These are phyloP conservation scores for Podaxis sp. DNA, from an alignment of 768 basidiomycete species.

Conservation along the genomic window DNA sequence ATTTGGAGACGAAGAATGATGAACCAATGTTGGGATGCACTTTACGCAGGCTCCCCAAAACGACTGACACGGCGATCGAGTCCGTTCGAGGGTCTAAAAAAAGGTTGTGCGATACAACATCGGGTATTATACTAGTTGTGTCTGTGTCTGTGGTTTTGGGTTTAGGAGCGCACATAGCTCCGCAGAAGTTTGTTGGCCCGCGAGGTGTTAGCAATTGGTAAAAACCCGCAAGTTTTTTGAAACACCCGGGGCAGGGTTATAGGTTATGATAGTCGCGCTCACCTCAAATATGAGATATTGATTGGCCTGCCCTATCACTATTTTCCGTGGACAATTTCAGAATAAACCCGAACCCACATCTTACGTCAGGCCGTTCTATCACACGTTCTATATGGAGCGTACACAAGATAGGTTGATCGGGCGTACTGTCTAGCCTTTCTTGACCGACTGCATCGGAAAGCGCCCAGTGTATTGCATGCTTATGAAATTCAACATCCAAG, in stretches of 20 bases:
- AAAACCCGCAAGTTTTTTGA: background rate
- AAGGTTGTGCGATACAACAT: background rate
- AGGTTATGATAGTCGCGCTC: background rate
- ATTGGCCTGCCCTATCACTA: background rate
- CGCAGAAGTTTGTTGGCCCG: too few relatives aligned
- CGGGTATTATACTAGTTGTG: background rate
- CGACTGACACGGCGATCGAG: background rate
- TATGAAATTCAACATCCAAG: background rate
- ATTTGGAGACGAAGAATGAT: background rate
- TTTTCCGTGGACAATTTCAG: background rate
- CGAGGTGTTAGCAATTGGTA: too few relatives aligned
- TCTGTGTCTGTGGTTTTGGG: background rate
- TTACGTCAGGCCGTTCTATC: background rate
- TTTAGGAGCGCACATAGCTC: background rate
- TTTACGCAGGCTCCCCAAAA: background rate
- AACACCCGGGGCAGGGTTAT: background rate
- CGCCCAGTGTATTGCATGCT: background rate
- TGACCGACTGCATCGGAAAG: background rate
- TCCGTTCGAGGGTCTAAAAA: background rate
- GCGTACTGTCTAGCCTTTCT: background rate
- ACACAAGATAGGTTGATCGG: background rate
- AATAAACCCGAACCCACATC: background rate
- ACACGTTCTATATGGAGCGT: background rate
- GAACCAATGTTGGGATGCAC: background rate
- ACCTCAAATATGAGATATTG: background rate